Evolutionary conservation across 2,329 filamentous ascomycete genomes (phyloP).

Genomic region (Rhynchosporium agropyri): DNA sequence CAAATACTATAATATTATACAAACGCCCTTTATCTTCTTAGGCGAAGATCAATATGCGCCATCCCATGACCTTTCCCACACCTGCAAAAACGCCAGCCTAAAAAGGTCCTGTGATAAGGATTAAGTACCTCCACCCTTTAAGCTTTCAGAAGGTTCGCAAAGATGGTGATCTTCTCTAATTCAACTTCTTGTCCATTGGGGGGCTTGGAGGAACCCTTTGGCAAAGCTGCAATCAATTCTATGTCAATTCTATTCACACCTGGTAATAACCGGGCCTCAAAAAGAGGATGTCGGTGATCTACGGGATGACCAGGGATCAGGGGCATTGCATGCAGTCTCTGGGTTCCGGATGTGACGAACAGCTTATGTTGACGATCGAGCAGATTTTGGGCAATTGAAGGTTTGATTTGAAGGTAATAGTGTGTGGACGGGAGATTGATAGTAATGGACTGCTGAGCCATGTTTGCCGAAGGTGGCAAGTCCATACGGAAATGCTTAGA

Average conservation of each 20-base stretch:
- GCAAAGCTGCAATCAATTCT: constrained; percentile 73
- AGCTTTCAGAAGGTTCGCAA: constrained; percentile 66
- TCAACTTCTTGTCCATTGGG: constrained; percentile 66
- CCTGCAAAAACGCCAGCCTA: constrained; percentile 20
- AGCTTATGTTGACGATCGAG: constrained; percentile 74
- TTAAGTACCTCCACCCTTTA: constrained; percentile 1
- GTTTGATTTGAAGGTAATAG: constrained; percentile 71
- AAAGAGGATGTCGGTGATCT: constrained; percentile 64
- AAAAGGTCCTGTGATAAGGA: background rate
- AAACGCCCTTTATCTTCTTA: constrained; percentile 4
- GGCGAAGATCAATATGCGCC: constrained; percentile 16
- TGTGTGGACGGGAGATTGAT: constrained; percentile 69
- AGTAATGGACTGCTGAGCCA: constrained; percentile 72
- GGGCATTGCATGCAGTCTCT: constrained; percentile 52
- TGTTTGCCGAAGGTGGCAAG: constrained; percentile 65
- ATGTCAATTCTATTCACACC: constrained; percentile 80
- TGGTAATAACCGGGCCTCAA: constrained; percentile 70
- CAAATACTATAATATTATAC: constrained; percentile 19
- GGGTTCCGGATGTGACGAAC: constrained; percentile 71
- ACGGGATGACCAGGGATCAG: constrained; percentile 58
- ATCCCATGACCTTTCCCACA: constrained; percentile 18
- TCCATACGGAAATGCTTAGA: constrained; percentile 64
- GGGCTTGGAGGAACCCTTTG: constrained; percentile 56
- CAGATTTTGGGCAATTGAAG: constrained; percentile 64
- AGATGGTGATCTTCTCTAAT: constrained; percentile 76